Base-by-base conservation (phyloP, 345 rosid species). In the Salix purpurea region DNA sequence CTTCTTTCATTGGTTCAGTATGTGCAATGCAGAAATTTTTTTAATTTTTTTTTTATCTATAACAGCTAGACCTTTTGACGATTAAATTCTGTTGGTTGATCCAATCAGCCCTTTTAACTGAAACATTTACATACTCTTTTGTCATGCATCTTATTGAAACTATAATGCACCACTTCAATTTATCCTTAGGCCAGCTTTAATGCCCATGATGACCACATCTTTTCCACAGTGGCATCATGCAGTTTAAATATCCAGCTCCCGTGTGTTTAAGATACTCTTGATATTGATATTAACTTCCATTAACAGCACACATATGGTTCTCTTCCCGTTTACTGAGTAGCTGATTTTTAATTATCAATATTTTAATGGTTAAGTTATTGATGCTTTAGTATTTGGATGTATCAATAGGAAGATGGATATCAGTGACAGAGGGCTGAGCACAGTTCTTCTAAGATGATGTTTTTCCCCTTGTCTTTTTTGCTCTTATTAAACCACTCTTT, bases 401-500 rank as follows among this genome's bases (percentile, higher is more conserved):
- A 10, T 40, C 44, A 10, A 10, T 40, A 40, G 44, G 44, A 40
- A 40, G 44, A 9, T 40, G 44, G 44, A 40, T 2, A 40, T 40
- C 44, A 40, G 44, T 40, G 44, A 40, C 13, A 2, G 44, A 40
- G 44, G 44, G 13, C 44, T 10, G 2, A 10, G 13, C 44, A 10
- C 44, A 9, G 12, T 2, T 40, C 44, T 40, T 10, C 44, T 9
- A 15, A 2, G 15, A 2, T 46, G 15, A 16, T 32, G 23, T 32
- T 30, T 30, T 23, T 30, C 65, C 7, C 10, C 14, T 23, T 50
- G 13, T 40, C 39, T 52, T 66, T 19, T 37, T 16, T 66, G 40
- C 13, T 70, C 67, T 70, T 60, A 78, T 54, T 50, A 24, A 58
- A 28, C 40, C 46, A 26, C 64, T 78, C n/a, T 23, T 83, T 72